phyloP scores from a whole-genome alignment of 768 basidiomycete species.

The Clathrus columnatus region DNA sequence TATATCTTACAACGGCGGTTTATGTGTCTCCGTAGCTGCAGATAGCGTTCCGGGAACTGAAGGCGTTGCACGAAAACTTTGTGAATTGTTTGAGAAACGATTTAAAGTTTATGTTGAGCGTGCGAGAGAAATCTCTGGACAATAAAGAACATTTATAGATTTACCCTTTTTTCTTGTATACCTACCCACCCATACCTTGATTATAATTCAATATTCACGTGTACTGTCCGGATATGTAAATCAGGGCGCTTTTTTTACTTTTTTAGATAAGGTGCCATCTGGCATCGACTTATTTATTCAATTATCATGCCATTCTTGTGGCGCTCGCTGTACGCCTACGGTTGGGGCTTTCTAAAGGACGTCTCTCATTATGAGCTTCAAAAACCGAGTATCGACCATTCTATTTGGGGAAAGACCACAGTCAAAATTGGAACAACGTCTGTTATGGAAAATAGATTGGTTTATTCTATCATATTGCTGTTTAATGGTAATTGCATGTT shows the following conservation, averaged over 20 bases:
- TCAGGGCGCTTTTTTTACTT: no score
- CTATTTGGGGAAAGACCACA: slow-evolving; percentile 30
- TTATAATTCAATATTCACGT: not conserved
- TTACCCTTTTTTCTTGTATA: not conserved
- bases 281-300: no score
- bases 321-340: no score
- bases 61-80: not conserved
- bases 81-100: not conserved
- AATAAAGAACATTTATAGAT: not conserved
- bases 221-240: no score
- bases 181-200: not conserved
- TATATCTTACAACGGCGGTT: not conserved
- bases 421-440: slow-evolving; percentile 34
- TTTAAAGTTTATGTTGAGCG: not conserved
- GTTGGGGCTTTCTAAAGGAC: no score
- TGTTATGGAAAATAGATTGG: slow-evolving; percentile 54
- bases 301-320: no score
- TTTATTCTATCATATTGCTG: slow-evolving; percentile 67
- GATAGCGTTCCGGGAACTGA: not conserved
- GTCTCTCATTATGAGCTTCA: not conserved
- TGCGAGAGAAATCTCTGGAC: not conserved
- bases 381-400: slow-evolving; percentile 1
- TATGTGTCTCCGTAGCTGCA: slow-evolving; percentile 1
- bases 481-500: slow-evolving; percentile 40
- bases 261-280: no score